phyloP scores from a whole-genome alignment of 495 filamentous ascomycete species.

The Neurospora sp. region DNA sequence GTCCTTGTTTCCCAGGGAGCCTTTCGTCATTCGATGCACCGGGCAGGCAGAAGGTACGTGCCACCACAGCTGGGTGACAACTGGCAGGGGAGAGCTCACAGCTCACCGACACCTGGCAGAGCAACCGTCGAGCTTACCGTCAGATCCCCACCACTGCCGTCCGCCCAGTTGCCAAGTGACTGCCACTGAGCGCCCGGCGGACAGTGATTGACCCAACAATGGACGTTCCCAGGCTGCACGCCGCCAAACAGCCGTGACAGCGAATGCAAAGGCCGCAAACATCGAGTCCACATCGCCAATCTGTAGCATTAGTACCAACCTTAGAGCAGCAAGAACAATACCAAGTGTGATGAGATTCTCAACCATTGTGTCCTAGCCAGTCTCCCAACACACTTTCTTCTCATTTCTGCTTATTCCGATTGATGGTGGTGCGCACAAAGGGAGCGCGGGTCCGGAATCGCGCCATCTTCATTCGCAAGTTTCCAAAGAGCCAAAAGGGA shows the following conservation, averaged over 20 bases:
- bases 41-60: neutral
- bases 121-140: neutral
- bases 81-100: neutral
- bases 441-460: slow-evolving; percentile 1
- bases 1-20: neutral
- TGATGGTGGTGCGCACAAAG: slow-evolving; percentile 8
- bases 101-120: neutral
- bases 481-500: neutral
- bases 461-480: slow-evolving; percentile 3
- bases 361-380: neutral
- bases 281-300: neutral
- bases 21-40: neutral
- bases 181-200: too few relatives aligned
- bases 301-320: neutral
- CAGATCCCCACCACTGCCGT: neutral
- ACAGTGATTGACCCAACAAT: neutral
- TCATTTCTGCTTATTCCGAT: neutral
- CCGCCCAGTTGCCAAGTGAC: too few relatives aligned
- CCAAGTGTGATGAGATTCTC: neutral
- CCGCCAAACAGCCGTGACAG: neutral
- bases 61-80: neutral
- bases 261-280: neutral
- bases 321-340: neutral
- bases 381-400: neutral
- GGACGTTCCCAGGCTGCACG: neutral